These are phyloP conservation scores for Amphichorda felina DNA, from an alignment of 2,329 filamentous ascomycete genomes.

Conservation along the genomic window DNA sequence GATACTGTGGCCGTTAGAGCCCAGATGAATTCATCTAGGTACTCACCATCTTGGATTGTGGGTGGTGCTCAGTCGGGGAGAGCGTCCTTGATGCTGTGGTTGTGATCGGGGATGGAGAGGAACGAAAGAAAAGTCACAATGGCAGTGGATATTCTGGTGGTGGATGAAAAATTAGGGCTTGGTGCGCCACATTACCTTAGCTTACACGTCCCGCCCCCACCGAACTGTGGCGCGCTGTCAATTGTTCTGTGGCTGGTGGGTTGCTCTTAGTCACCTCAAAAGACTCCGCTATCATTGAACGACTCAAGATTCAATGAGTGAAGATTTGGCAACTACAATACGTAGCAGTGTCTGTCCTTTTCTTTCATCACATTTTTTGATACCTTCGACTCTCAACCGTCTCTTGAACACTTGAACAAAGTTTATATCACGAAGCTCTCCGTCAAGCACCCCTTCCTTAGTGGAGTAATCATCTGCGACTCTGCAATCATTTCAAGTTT, in stretches of 20 bases:
- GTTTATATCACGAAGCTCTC: no score
- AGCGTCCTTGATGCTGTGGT: constrained; percentile 13
- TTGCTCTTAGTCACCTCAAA: background rate
- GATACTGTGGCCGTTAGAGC: constrained; percentile 25
- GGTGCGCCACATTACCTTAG: constrained; percentile 7
- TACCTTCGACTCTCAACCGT: no score
- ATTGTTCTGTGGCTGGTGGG: constrained; percentile 5
- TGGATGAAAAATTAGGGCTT: constrained; percentile 27
- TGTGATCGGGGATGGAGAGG: constrained; percentile 14
- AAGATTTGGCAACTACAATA: no score
- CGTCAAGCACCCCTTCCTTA: no score
- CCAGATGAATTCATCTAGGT: constrained; percentile 13
- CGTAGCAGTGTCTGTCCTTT: no score
- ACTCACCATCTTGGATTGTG: constrained; percentile 31
- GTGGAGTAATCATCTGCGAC: no score
- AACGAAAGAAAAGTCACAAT: constrained; percentile 12
- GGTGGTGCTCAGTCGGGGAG: constrained; percentile 16
- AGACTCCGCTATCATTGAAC: no score
- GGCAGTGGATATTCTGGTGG: constrained; percentile 12
- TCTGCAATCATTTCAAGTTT: no score
- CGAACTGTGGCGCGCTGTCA: background rate
- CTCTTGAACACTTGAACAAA: no score
- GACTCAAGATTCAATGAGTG: no score
- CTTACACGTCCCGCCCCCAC: background rate
- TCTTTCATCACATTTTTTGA: no score